Evolutionary conservation across 2,329 filamentous ascomycete genomes (phyloP).

Genomic region (Coniella lustricola): DNA sequence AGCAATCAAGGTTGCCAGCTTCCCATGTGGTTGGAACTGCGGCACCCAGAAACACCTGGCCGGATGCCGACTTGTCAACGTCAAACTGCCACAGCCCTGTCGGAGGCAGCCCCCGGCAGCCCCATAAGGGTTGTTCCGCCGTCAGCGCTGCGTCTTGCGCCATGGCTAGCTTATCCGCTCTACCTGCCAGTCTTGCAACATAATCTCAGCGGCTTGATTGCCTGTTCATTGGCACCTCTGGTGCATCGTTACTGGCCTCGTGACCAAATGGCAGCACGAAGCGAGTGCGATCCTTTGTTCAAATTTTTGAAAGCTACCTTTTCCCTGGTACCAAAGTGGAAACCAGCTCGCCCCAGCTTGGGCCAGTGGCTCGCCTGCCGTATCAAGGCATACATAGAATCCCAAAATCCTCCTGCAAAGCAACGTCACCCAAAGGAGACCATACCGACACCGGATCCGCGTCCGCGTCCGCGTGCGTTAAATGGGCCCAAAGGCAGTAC

Average conservation of each 20-base stretch:
- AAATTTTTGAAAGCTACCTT: not conserved
- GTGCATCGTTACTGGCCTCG: not conserved
- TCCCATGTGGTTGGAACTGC: slow-evolving; percentile 8
- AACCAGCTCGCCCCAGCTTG: slow-evolving; percentile 4
- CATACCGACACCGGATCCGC: not conserved
- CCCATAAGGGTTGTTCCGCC: slow-evolving; percentile 9
- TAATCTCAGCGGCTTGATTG: not conserved
- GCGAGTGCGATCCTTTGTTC: not conserved
- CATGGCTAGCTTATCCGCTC: slow-evolving; percentile 11
- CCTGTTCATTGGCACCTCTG: not conserved
- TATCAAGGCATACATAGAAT: not conserved
- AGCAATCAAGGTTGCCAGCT: not conserved
- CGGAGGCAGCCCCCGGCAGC: not conserved
- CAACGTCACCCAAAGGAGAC: not conserved
- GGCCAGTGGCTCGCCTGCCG: not conserved
- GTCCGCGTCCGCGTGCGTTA: not conserved
- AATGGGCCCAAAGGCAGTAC: too few species aligned
- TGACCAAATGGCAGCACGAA: not conserved
- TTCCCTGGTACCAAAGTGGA: not conserved
- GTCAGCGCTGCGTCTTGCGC: slow-evolving; percentile 14
- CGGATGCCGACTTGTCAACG: slow-evolving; percentile 12
- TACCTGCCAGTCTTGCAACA: not conserved
- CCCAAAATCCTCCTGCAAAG: not conserved
- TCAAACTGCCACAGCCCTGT: slow-evolving; percentile 5
- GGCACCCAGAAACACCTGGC: slow-evolving; percentile 9